Evolutionary conservation across 139 green algal genomes (phyloP).

Genomic region (Trebouxia sp.): DNA sequence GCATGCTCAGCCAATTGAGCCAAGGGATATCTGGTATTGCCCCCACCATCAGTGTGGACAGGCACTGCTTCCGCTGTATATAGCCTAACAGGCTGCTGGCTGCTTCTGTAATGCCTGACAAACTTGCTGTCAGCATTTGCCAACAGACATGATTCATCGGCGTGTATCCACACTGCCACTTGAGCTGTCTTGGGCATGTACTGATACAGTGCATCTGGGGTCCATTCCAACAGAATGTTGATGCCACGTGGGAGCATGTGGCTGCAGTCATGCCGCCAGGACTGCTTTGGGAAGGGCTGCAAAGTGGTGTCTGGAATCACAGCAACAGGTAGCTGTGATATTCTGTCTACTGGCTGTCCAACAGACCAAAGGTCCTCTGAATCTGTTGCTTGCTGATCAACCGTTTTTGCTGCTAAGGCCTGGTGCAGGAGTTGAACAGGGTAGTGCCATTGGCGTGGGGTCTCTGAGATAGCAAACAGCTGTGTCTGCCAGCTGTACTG

Average conservation of each 20-base stretch:
- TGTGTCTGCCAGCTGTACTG: conserved; percentile 17
- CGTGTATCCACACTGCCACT: conserved; percentile 61
- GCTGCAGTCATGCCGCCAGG: conserved; percentile 25
- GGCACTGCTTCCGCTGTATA: background rate
- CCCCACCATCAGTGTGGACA: background rate
- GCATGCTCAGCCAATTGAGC: conserved; percentile 13
- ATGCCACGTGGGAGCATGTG: conserved; percentile 49
- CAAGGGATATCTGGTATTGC: background rate
- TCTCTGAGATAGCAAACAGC: background rate
- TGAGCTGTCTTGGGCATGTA: conserved; percentile 41
- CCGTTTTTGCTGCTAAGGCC: background rate
- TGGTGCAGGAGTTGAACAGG: background rate
- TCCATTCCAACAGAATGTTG: conserved; percentile 59
- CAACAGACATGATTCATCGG: conserved; percentile 55
- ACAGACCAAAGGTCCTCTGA: background rate
- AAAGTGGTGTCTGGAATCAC: conserved; percentile 15
- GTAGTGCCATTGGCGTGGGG: background rate
- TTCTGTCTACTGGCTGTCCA: background rate
- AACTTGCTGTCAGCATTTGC: conserved; percentile 37
- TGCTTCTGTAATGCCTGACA: conserved; percentile 35
- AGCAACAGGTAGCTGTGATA: conserved; percentile 27
- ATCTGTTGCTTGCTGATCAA: background rate
- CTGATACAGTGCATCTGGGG: conserved; percentile 46
- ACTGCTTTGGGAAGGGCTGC: background rate
- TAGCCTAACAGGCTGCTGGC: background rate